Base-by-base conservation (phyloP, 2,329 filamentous ascomycete species). In the Lomentospora prolificans region DNA sequence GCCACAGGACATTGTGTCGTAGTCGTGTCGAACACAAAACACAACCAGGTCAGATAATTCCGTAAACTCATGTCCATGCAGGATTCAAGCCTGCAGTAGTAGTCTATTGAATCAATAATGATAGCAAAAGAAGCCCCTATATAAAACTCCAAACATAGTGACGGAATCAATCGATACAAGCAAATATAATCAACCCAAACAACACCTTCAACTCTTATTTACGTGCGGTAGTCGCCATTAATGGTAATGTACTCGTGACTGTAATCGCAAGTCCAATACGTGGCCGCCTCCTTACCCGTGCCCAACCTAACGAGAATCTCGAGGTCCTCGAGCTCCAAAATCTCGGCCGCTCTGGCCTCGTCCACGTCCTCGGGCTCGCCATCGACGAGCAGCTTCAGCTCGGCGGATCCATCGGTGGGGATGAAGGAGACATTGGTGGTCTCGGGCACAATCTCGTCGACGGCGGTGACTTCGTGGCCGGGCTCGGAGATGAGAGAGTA, bases 221-320 rank as follows among this genome's bases (percentile, higher is more conserved):
- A 86, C 51, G 83, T 86, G 59, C 83, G 75, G 66, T 86, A 86
- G 64, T 86, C 82, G 28, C 82, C 82, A 63, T 86, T 86, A 62
- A 86, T 86, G 4, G 80, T 82, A 36, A 82, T 81, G 66, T 83
- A 95, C 75, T 91, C 87, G 65, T 91, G 87, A 66, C 86, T 90
- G 62, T 91, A 89, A 68, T 95, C 89, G 66, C 89, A 94, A 39
- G 89, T 94, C 84, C 87, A 94, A 68, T 89, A 89, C 4, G 84
- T 81, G 1, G 86, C 85, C 67, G 86, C 80, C 65, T 84, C 77
- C 31, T 78, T 74, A 41, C 82, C 85, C 50, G 86, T 87, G 25
- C 87, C 87, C 55, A 95, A 67, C 57, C 77, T 78, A 4, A 95
- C 86, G 36, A 87, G 68, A 59, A 95, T 91, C 71, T 92, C 87